phyloP scores from a whole-genome alignment of 2,329 filamentous ascomycete species.

The Xylariaceae sp. region DNA sequence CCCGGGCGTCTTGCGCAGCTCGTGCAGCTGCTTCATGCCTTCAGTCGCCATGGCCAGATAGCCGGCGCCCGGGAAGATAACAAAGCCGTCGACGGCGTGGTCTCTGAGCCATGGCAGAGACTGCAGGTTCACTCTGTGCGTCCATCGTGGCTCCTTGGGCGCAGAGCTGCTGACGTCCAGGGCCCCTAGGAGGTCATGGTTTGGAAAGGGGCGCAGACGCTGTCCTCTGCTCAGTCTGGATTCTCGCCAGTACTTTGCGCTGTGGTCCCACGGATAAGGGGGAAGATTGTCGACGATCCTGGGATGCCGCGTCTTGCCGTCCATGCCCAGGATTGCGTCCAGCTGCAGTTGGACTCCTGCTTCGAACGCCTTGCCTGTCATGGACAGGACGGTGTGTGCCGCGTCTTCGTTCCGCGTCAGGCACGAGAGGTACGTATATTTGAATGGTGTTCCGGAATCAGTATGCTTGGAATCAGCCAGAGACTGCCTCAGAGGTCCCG shows the following conservation, averaged over 20 bases:
- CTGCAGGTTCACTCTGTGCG: slow-evolving; percentile 22
- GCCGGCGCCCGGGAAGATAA: slow-evolving; percentile 11
- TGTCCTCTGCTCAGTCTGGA: slow-evolving; percentile 6
- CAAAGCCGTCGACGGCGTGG: slow-evolving; percentile 29
- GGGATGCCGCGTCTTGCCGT: slow-evolving; percentile 7
- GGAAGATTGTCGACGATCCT: slow-evolving; percentile 8
- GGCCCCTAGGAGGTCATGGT: slow-evolving; percentile 5
- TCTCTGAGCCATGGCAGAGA: slow-evolving; percentile 38
- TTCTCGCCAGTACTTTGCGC: slow-evolving; percentile 2
- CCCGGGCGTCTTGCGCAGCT: not conserved
- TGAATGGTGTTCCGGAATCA: slow-evolving; percentile 1
- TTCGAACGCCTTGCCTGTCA: slow-evolving; percentile 6
- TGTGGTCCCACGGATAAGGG: slow-evolving; percentile 12
- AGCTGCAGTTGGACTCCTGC: slow-evolving; percentile 4
- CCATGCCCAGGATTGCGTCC: not conserved
- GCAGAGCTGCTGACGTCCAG: slow-evolving; percentile 20
- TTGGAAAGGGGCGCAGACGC: slow-evolving; percentile 9
- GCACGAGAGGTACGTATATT: slow-evolving; percentile 10
- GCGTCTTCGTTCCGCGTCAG: slow-evolving; percentile 4
- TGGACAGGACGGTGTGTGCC: slow-evolving; percentile 2
- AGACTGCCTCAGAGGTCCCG: slow-evolving; percentile 16
- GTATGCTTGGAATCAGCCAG: slow-evolving; percentile 7
- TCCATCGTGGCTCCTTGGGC: not conserved
- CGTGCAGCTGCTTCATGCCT: slow-evolving; percentile 6
- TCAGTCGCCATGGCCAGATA: slow-evolving; percentile 9